Conservation (phyloP, 169 alveolate genomes). For the Cryptosporidium andersoni region DNA sequence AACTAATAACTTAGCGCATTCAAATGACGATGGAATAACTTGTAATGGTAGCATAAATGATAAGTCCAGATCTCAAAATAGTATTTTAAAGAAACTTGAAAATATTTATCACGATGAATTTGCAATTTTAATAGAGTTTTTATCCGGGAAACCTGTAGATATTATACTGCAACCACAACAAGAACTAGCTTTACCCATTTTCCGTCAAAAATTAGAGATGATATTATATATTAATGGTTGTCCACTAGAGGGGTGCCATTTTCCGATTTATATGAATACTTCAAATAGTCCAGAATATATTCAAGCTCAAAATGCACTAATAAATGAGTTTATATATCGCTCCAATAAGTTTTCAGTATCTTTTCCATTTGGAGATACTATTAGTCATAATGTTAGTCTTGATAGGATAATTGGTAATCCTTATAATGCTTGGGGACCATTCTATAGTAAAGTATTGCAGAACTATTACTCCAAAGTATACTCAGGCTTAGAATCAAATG, state of each 20-base stretch:
- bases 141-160: conserved; percentile 45
- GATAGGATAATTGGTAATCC: conserved; percentile 44
- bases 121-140: conserved; percentile 36
- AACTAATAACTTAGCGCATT: background rate
- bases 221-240: conserved; percentile 51
- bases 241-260: conserved; percentile 50
- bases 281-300: conserved; percentile 37
- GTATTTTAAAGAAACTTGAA: conserved; percentile 8
- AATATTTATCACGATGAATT: conserved; percentile 33
- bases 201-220: conserved; percentile 39
- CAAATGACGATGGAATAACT: background rate
- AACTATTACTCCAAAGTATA: conserved; percentile 7
- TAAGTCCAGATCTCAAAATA: background rate
- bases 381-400: conserved; percentile 26
- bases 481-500: background rate
- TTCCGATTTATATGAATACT: conserved; percentile 53
- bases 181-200: conserved; percentile 63
- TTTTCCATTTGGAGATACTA: conserved; percentile 62
- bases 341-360: conserved; percentile 23
- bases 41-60: background rate
- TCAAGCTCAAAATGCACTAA: conserved; percentile 42
- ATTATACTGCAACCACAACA: conserved; percentile 60
- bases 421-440: conserved; percentile 55
- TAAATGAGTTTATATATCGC: conserved; percentile 42
- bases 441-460: conserved; percentile 26